These are phyloP conservation scores for Silene vulgaris DNA, from an alignment of 179 eudicot genomes.

Conservation along the genomic window DNA sequence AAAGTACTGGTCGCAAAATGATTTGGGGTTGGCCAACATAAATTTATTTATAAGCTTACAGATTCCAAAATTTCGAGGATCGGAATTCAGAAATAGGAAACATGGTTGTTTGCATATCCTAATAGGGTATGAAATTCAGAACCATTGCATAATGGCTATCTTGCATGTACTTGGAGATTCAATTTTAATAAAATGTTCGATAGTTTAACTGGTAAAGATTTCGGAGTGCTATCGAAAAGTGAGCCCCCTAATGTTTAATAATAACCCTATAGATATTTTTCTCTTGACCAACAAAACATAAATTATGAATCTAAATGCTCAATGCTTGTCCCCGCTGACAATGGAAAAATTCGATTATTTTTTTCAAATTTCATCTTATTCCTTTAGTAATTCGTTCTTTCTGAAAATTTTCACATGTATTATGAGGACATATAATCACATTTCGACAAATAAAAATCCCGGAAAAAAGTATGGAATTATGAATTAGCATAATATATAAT, in stretches of 20 bases:
- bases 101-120: too few species aligned
- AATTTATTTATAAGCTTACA: not conserved
- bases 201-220: not conserved
- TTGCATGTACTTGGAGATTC: not conserved
- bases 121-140: not conserved
- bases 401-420: not conserved
- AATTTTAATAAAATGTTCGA: not conserved
- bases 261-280: too few species aligned
- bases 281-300: too few species aligned
- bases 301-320: too few species aligned
- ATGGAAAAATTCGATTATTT: too few species aligned
- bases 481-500: not conserved
- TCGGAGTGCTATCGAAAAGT: not conserved
- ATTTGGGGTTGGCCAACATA: not conserved
- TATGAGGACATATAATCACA: slow-evolving; percentile 5
- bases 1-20: not conserved
- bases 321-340: too few species aligned
- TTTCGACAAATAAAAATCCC: not conserved
- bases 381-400: too few species aligned
- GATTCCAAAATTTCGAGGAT: not conserved
- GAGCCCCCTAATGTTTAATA: too few species aligned
- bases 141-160: not conserved
- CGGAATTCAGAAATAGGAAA: too few species aligned
- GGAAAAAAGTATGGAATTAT: not conserved
- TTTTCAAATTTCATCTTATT: too few species aligned